Evolutionary conservation across 1,284 basidiomycete species (phyloP).

Genomic region (Caloboletus firmus): DNA sequence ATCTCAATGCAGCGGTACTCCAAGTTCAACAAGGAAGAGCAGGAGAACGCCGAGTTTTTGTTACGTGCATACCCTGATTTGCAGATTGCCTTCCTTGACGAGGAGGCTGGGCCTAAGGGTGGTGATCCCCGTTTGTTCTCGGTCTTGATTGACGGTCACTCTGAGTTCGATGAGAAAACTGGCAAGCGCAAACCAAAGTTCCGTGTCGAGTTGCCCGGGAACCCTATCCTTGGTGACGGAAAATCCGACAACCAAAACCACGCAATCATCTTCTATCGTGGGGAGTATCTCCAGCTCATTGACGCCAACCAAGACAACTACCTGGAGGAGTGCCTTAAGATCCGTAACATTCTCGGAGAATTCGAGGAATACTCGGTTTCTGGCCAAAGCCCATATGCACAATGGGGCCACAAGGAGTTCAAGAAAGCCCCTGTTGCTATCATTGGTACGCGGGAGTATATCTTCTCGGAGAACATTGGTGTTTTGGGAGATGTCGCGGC

Average conservation of each 20-base stretch:
- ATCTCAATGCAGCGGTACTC: conserved; percentile 99
- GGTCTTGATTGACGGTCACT: conserved; percentile 95
- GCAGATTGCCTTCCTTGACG: conserved; percentile 98
- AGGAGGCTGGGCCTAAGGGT: conserved; percentile 88
- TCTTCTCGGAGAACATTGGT: conserved; percentile 99
- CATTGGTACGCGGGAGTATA: conserved; percentile 98
- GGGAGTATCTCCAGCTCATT: conserved; percentile 98
- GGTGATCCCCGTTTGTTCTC: conserved; percentile 92
- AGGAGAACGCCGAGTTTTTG: conserved; percentile 98
- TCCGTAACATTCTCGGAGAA: conserved; percentile 95
- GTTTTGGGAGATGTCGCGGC: conserved; percentile 99
- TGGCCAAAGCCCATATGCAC: conserved; percentile 92
- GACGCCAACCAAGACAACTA: conserved; percentile 99
- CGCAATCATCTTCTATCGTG: conserved; percentile 98
- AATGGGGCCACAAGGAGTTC: conserved; percentile 92
- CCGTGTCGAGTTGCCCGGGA: conserved; percentile 95
- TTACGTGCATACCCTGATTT: conserved; percentile 97
- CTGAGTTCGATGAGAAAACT: conserved; percentile 86
- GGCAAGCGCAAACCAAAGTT: conserved; percentile 97
- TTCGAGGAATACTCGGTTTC: conserved; percentile 96
- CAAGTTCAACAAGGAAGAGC: conserved; percentile 99
- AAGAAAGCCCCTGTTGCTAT: conserved; percentile 92
- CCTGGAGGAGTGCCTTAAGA: conserved; percentile 98
- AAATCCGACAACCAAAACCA: conserved; percentile 99
- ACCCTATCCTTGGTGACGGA: conserved; percentile 99